A percentile compares a stretch with the other conserved stretches of the same genome.
These are phyloP conservation scores for Didymosphaeria variabile DNA, from an alignment of 2,329 filamentous ascomycete genomes.

Conservation along the genomic window DNA sequence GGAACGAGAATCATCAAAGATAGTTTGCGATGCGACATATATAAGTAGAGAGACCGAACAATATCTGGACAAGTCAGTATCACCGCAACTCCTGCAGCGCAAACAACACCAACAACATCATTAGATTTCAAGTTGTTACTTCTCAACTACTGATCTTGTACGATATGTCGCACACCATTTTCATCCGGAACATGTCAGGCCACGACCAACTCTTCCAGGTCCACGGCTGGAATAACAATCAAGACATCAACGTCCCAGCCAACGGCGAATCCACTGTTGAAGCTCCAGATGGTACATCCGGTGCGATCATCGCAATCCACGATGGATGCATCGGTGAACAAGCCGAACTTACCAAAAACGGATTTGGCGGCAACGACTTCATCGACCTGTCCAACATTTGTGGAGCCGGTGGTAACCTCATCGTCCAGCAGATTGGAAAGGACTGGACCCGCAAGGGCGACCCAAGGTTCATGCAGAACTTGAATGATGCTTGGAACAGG, in stretches of 20 bases:
- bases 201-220: slow-evolving; percentile 50
- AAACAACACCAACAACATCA: neutral
- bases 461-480: slow-evolving; percentile 52
- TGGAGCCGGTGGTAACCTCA: slow-evolving; percentile 54
- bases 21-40: neutral
- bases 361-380: slow-evolving; percentile 46
- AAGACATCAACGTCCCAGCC: slow-evolving; percentile 44
- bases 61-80: neutral
- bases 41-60: neutral
- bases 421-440: slow-evolving; percentile 49
- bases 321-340: slow-evolving; percentile 52
- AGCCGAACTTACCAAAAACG: slow-evolving; percentile 53
- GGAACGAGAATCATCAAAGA: neutral
- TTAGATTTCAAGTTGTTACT: neutral
- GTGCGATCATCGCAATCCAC: slow-evolving; percentile 53
- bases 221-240: slow-evolving; percentile 49
- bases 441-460: slow-evolving; percentile 50
- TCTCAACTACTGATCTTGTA: neutral
- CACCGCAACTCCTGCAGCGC: neutral
- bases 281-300: slow-evolving; percentile 47
- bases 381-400: slow-evolving; percentile 49
- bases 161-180: slow-evolving; percentile 27
- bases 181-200: slow-evolving; percentile 49
- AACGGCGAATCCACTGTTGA: slow-evolving; percentile 21
- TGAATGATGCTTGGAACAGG: slow-evolving; percentile 47